Base-by-base conservation (phyloP, 495 filamentous ascomycete species). In the Pyronema omphalodes region DNA sequence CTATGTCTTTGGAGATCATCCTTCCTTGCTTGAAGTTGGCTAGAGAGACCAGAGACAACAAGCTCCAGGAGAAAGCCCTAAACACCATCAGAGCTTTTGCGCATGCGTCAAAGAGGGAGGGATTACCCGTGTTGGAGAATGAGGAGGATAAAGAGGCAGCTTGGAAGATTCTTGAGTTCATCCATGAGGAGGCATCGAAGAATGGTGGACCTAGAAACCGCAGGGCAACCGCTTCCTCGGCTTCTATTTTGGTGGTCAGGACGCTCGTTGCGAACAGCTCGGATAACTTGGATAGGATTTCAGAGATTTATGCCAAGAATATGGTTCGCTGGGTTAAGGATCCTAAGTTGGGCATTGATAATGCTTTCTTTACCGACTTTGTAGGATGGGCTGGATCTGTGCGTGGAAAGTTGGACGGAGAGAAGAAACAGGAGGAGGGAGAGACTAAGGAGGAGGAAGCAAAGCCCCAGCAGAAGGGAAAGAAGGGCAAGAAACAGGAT, bases 181-280 rank as follows among this genome's bases (percentile, higher is more conserved):
- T 96, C 35, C 89, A 94, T 58, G 66, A 71, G 15, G 83, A 93
- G 67, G 84, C 83, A 1, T 69, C 71, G 23, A 76, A 75, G 46
- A 29, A 29, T 5, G 81, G 82, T 53, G 76, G 72, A 0, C 75
- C 76, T 1, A 74, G 72, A 35, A 62, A 71, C 6, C 76, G 83
- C 65, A 69, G 70, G 2, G 69, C 63, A 40, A 73, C 73, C 1
- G 82, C 74, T 62, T 83, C 79, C 55, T 75, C 76, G 59, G 75
- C 78, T 8, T 80, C 76, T 64, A 57, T 85, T 9, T 69, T 83
- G 51, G 61, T 83, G 18, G 73, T 73, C n/a, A 82, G 76, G 65
- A 69, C 79, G 0, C 64, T 83, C 12, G 71, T 79, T 15, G 71
- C 67, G 9, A 64, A 71, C 14, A 46, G 40, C 41, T 43, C 40